Evolutionary conservation across 2,329 filamentous ascomycete genomes (phyloP), one percentile per base, ranked within the genome.

Genomic region (Aspergillus niger): DNA sequence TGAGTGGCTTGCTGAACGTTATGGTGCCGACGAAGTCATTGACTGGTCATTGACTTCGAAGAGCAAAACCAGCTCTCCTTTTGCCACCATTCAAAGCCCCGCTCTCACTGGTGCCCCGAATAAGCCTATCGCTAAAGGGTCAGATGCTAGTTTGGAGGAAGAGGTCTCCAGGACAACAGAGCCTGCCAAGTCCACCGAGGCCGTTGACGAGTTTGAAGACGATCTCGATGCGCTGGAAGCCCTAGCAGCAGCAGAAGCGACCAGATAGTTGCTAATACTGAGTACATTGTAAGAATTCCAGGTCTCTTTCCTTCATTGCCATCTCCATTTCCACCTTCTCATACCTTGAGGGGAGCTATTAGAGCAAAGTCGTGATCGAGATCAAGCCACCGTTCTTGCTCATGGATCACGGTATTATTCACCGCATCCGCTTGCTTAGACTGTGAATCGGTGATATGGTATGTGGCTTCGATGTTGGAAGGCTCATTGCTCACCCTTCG

Each of bases 21-120:
- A 98, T 76, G 95, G 95, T 0, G 80, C 84, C n/a, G 89, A 88
- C 3, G 89, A 86, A 1, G 85, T 87, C 70, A 92, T 99, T 69
- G 89, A 98, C 75, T 99, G 95, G 94, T 88, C 89, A 72, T 72
- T 89, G 62, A 80, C 84, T 50, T 69, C 75, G 4, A 65, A 62
- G 30, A 54, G 57, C 15, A 69, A 62, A 22, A 59, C 54, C 60
- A 63, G 55, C 57, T 63, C 44, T 20, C 58, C 59, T 55, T 56
- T 67, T 51, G 57, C 61, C 55, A 26, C 52, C 22, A 47, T 64
- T 48, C 43, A 64, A 52, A 55, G 60, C 24, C 63, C 67, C 6
- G 62, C 67, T 5, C 62, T 64, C 3, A 71, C 71, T 58, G 70
- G 75, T 57, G 67, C 68, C 36, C 58, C 66, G 8, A 59, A 63